A percentile compares a stretch with the other conserved stretches of the same genome.
Evolutionary conservation across 2,329 filamentous ascomycete species (phyloP).

Genomic region (Talaromyces pinophilus): DNA sequence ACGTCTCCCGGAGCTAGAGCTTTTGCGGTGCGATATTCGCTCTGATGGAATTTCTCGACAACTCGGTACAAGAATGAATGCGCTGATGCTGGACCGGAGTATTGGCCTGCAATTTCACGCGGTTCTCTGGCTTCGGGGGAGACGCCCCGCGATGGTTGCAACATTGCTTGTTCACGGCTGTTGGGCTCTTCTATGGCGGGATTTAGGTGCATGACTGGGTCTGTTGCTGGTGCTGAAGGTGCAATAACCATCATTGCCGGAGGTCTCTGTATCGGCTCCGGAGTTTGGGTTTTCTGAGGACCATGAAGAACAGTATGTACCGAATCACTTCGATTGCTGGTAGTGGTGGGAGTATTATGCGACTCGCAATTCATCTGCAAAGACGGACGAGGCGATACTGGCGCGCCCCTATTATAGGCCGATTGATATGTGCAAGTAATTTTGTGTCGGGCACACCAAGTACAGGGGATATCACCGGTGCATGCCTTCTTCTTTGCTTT

Average conservation of each 20-base stretch:
- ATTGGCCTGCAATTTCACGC: neutral
- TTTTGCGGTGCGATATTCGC: neutral
- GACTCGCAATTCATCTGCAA: neutral
- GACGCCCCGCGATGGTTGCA: neutral
- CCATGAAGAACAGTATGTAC: neutral
- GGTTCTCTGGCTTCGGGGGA: neutral
- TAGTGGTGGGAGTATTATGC: neutral
- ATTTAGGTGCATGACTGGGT: neutral
- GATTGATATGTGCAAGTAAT: neutral
- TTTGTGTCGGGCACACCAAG: neutral
- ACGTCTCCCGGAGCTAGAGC: neutral
- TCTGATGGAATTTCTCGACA: neutral
- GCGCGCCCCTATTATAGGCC: neutral
- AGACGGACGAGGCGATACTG: neutral
- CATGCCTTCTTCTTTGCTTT: neutral
- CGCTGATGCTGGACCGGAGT: neutral
- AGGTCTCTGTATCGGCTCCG: neutral
- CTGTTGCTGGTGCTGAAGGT: neutral
- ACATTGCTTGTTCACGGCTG: neutral
- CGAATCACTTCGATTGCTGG: neutral
- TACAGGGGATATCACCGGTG: neutral
- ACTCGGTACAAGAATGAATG: neutral
- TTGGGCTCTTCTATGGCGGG: neutral
- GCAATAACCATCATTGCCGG: too few relatives aligned
- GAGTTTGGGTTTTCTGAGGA: neutral